phyloP scores from a whole-genome alignment of 495 filamentous ascomycete genomes.

The Daldinia caldariorum region DNA sequence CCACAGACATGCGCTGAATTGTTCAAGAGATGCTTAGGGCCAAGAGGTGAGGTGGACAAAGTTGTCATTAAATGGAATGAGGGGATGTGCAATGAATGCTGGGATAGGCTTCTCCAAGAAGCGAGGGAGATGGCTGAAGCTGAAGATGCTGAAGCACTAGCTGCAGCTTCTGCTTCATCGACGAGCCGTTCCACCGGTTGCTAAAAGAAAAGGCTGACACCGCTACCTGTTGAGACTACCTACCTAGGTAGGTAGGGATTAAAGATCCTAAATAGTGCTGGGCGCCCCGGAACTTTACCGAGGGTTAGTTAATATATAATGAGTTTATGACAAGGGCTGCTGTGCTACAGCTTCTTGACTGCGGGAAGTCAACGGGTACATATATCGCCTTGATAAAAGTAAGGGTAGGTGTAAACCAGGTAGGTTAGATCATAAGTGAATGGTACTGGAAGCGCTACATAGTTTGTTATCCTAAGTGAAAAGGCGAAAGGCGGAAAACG shows the following conservation, averaged over 20 bases:
- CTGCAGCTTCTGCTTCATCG: conserved; percentile 31
- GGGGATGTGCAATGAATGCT: conserved; percentile 49
- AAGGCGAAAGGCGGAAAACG: no score
- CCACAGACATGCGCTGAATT: conserved; percentile 46
- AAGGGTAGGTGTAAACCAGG: neutral
- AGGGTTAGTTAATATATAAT: conserved; percentile 1
- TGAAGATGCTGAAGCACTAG: conserved; percentile 33
- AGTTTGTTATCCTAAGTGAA: neutral
- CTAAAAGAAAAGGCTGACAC: conserved; percentile 1
- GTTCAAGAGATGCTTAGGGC: conserved; percentile 47
- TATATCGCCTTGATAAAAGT: neutral
- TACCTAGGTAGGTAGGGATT: no score
- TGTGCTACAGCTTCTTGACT: conserved; percentile 1
- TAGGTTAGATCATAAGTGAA: neutral
- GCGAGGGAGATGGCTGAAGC: conserved; percentile 48
- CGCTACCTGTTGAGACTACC: conserved; percentile 6
- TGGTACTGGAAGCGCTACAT: neutral
- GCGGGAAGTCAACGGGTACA: neutral
- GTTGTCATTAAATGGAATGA: conserved; percentile 48
- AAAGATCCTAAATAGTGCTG: no score
- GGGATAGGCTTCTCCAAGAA: conserved; percentile 47
- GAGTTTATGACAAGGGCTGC: conserved; percentile 7
- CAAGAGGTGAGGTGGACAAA: conserved; percentile 47
- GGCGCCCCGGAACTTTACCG: neutral
- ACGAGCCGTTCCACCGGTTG: conserved; percentile 22